Base-by-base conservation (phyloP, 805 yeast species). In the Metschnikowia lachancei region DNA sequence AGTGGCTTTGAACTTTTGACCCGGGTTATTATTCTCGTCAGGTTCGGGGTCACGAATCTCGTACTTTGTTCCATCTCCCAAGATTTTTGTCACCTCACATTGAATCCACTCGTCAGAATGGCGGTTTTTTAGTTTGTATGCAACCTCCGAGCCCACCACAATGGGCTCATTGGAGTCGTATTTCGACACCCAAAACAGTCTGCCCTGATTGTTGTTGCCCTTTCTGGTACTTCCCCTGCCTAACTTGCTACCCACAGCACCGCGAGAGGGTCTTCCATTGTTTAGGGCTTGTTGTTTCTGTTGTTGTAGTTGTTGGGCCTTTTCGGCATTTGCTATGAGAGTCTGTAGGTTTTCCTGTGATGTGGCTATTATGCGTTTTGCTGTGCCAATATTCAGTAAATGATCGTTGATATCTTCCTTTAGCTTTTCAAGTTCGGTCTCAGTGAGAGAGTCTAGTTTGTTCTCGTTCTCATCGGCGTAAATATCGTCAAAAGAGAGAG, bases 41-140 rank as follows among this genome's bases (percentile, higher is more conserved):
- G 99, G 98, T 59, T 94, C 99, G 0, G 98, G 97, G 64, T 94
- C 99, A 56, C 88, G 81, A n/a, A 94, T 91, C 65, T 94, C 98
- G 62, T 84, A 90, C 55, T 59, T 53, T 43, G 58, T 69, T 1
- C 94, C 92, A 54, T 88, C 96, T 1, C 80, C 80, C n/a, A 81
- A 66, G 3, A 92, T 81, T 54, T 80, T 82, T 22, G 83, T 78
- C 13, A 94, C 95, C 59, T 86, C 89, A 69, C 99, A 94, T 63
- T 88, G 96, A 56, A 94, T 89, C 99, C 99, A 94, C 61, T 92
- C 98, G 41, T 85, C 91, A n/a, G 80, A 75, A 39, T 83, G 85
- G 33, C 85, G 75, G 56, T 79, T 82, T 49, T 76, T 76, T 19
- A 90, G 77, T 61, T 84, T 83, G 69, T 84, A 92, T 1, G 97